Conservation (phyloP, 1,139 yeast genomes). For the Debaryomyces singareniensis region DNA sequence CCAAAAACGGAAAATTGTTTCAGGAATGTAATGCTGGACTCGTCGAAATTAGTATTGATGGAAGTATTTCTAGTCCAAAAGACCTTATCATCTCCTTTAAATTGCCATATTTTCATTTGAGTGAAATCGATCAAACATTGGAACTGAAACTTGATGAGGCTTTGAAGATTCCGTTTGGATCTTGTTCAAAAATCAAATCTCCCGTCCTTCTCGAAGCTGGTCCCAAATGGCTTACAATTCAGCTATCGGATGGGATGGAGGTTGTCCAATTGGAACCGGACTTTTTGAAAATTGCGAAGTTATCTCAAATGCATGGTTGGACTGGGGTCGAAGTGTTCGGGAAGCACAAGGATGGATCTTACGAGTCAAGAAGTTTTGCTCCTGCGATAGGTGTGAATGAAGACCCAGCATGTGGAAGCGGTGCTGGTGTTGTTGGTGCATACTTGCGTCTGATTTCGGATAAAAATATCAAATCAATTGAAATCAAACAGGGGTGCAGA, state of each 20-base stretch:
- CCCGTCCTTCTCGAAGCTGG: conserved; percentile 28
- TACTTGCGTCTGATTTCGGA: conserved; percentile 10
- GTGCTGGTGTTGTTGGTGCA: conserved; percentile 32
- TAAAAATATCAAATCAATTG: conserved; percentile 4
- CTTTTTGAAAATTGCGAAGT: conserved; percentile 11
- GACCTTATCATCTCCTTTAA: conserved; percentile 11
- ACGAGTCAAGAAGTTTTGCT: conserved; percentile 36
- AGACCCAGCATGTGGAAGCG: conserved; percentile 52
- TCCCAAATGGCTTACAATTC: conserved; percentile 35
- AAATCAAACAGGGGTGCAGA: conserved; percentile 28
- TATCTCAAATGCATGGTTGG: conserved; percentile 14
- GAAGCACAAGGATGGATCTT: conserved; percentile 11
- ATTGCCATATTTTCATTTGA: conserved; percentile 18
- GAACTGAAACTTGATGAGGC: conserved; percentile 12
- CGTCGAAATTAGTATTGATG: conserved; percentile 21
- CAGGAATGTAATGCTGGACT: conserved; percentile 43
- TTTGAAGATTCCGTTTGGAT: conserved; percentile 10
- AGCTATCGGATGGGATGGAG: conserved; percentile 19
- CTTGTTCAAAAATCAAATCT: conserved; percentile 6
- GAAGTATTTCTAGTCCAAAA: conserved; percentile 6
- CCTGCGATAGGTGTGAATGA: conserved; percentile 29
- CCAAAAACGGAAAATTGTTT: conserved; percentile 18
- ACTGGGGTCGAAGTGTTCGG: conserved; percentile 36
- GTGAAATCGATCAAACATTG: conserved; percentile 12
- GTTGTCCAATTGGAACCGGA: conserved; percentile 27